Base-by-base conservation (phyloP, 208 protist species). In the Acanthamoeba culbertsoni region DNA sequence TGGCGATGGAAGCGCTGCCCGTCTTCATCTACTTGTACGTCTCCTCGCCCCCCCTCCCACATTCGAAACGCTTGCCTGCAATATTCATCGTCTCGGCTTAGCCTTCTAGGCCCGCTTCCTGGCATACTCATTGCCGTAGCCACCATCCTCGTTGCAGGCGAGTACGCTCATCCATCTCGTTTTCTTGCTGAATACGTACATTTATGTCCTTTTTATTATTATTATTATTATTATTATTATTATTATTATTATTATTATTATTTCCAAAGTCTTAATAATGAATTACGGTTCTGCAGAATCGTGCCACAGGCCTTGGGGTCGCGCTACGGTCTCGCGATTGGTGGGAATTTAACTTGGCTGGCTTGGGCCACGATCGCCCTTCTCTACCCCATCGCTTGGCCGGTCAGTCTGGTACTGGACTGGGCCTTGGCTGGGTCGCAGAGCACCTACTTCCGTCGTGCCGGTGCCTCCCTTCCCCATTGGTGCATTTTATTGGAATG, bases 281-380 rank as follows among this genome's bases (percentile, higher is more conserved):
- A 5, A n/a, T n/a, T 63, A n/a, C 55, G 5, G 55, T 75, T 4
- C 5, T 26, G 63, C 23, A 82, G 71, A 14, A 31, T 82, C 7
- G 0, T 82, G 28, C 93, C 96, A 46, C 71, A 90, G 20, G 26
- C 97, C 8, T 37, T 95, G 26, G 82, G 53, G 3, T 62, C 94
- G 37, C 91, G 91, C n/a, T 96, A 96, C 65, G 96, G 96, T 23
- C 94, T 97, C 65, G 46, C 86, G 48, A 96, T 97, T 28, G 96
- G 96, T 4, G 95, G 79, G 12, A 92, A 94, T 45, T 40, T 91
- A n/a, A 35, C 48, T 1, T 95, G 94, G 86, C n/a, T 97, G 10
- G 96, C 97, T 12, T 89, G 94, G 82, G 10, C 89, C 14, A 45
- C 97, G 33, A 96, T 97, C 57, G 48, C 63, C 31, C n/a, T 97